phyloP scores from a whole-genome alignment of 1,139 yeast genomes.

The Diutina rugosa region DNA sequence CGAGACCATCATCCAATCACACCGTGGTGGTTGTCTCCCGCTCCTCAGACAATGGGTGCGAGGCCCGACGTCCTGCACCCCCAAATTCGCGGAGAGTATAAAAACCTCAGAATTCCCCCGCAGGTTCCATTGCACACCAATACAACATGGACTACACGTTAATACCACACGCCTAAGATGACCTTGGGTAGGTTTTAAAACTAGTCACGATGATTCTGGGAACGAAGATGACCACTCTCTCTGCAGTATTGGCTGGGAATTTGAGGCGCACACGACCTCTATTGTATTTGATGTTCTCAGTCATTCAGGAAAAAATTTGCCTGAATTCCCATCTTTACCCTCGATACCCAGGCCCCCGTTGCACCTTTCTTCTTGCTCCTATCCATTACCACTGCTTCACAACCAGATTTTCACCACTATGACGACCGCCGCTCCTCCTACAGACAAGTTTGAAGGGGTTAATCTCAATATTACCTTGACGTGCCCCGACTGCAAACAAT shows the following conservation, averaged over 20 bases:
- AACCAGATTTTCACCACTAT: background rate
- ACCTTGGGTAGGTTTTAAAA: background rate
- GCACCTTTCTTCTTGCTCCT: background rate
- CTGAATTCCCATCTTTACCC: background rate
- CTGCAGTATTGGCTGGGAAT: background rate
- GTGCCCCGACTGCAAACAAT: conserved; percentile 92
- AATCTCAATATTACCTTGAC: conserved; percentile 81
- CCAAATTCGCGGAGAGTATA: background rate
- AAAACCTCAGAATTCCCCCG: background rate
- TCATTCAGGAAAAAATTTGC: background rate
- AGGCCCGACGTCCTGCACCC: background rate
- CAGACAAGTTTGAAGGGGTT: conserved; percentile 31
- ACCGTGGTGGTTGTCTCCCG: no score
- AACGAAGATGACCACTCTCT: background rate
- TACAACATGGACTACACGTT: background rate
- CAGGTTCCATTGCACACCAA: background rate
- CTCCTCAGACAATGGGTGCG: background rate
- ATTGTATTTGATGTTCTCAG: background rate
- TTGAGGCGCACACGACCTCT: background rate
- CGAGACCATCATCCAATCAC: no score
- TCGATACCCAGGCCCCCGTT: conserved; percentile 1
- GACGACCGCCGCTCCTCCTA: background rate
- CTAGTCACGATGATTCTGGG: background rate
- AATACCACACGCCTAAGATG: background rate
- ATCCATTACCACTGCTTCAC: background rate